phyloP scores from a whole-genome alignment of 805 yeast genomes.

The Saccharomycopsis amapae region DNA sequence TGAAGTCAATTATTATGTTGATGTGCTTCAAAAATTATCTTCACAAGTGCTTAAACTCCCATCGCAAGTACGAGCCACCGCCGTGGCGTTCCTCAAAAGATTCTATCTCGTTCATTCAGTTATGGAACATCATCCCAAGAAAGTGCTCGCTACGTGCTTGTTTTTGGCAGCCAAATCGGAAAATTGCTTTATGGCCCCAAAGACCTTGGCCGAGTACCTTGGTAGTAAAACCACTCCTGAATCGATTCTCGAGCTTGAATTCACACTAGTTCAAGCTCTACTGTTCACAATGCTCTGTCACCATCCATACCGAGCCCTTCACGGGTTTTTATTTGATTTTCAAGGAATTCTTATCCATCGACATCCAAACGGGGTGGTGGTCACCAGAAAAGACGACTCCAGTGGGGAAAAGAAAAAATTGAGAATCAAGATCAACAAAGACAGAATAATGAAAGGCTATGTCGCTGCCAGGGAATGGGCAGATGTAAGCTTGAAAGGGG shows the following conservation, averaged over 20 bases:
- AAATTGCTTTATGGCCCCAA: constrained; percentile 80
- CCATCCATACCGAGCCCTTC: constrained; percentile 84
- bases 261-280: constrained; percentile 62
- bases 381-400: constrained; percentile 9
- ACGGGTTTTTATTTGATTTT: constrained; percentile 89
- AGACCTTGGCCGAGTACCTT: constrained; percentile 52
- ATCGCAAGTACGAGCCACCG: constrained; percentile 77
- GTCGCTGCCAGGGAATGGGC: constrained; percentile 62
- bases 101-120: constrained; percentile 77
- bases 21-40: constrained; percentile 63
- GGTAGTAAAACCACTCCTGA: constrained; percentile 55
- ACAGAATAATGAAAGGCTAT: constrained; percentile 37
- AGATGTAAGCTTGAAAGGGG: constrained; percentile 65
- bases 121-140: constrained; percentile 83
- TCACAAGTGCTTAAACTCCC: constrained; percentile 66
- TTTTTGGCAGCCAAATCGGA: constrained; percentile 92
- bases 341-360: constrained; percentile 47
- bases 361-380: constrained; percentile 20
- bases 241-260: constrained; percentile 73
- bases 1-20: constrained; percentile 63
- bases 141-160: constrained; percentile 70
- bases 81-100: constrained; percentile 71
- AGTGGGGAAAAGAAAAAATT: constrained; percentile 24
- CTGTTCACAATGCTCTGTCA: constrained; percentile 78
- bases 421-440: constrained; percentile 10